Evolutionary conservation across 192 early-diverging fungal species (phyloP), one percentile per base, ranked within the genome.

Genomic region (Backusella liffmaniae): DNA sequence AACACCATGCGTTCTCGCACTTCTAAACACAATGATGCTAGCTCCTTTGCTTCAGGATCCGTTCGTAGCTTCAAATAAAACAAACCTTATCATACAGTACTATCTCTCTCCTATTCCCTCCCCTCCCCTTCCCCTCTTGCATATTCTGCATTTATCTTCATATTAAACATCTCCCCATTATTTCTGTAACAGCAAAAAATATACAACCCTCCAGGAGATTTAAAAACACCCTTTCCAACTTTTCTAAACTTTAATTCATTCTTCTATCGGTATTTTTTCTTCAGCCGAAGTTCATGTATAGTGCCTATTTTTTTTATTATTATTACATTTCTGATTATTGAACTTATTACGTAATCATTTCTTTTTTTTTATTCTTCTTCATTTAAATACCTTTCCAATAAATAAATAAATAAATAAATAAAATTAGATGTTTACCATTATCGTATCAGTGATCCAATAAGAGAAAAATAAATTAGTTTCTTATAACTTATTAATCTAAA

Each of bases 211-310:
- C 15, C 46, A 49, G 46, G 46, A 49, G 46, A 49, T 59, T 73
- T 59, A 59, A 59, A 59, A 59, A 59, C 53, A 59, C 53, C 23
- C 53, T 49, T 29, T 42, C 41, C 36, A 70, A 21, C 1, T 70
- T 29, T 70, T 29, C 53, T 26, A 26, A 59, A 59, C 53, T 59
- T 59, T 59, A 59, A 59, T 59, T 68, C 36, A 68, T 67, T 36
- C 35, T 35, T 37, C 36, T 37, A 68, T 68, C 67, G 67, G 67
- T 68, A 68, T 49, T 68, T 18, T 68, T 68, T 68, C 30, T 37
- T 68, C 67, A 68, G 36, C 67, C 67, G 67, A 68, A 68, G 67
- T 68, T 68, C 67, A 68, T 68, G 67, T 68, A 68, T 68, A 68
- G 67, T 68, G 67, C 67, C 36, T 37, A n/a, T 37, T 35, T 21